A percentile compares a stretch with the other conserved stretches of the same genome.
Evolutionary conservation across 352 stramenopile genomes (phyloP).

Genomic region (Thraustochytrium sp.): DNA sequence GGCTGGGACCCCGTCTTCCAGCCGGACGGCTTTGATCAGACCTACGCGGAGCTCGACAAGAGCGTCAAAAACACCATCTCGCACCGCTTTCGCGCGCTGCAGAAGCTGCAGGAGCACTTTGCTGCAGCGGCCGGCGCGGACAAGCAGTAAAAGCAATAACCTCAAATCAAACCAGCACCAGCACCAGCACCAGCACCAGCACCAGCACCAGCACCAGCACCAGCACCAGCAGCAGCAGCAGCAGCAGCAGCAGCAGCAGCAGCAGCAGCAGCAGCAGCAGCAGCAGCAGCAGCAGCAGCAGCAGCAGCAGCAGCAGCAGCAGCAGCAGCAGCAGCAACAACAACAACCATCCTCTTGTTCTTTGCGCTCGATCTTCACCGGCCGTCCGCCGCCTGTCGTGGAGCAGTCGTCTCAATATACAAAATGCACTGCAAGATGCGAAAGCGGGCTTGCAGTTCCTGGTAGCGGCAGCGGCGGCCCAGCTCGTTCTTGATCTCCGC

Average conservation of each 20-base stretch:
- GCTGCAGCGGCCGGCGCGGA: too few relatives aligned
- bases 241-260: too few relatives aligned
- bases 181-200: too few relatives aligned
- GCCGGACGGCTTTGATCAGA: slow-evolving; percentile 68
- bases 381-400: background rate
- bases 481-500: background rate
- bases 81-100: slow-evolving; percentile 57
- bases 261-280: too few relatives aligned
- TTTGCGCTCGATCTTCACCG: background rate
- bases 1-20: slow-evolving; percentile 84
- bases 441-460: background rate
- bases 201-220: too few relatives aligned
- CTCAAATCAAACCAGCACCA: too few relatives aligned
- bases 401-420: background rate
- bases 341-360: too few relatives aligned
- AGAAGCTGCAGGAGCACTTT: slow-evolving; percentile 1
- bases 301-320: too few relatives aligned
- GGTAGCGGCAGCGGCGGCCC: background rate
- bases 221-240: too few relatives aligned
- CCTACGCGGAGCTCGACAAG: slow-evolving; percentile 84
- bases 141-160: too few relatives aligned
- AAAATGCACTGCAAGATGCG: background rate
- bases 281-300: too few relatives aligned
- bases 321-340: too few relatives aligned
- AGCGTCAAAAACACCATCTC: slow-evolving; percentile 78